Conservation (phyloP, 1,284 basidiomycete genomes). For the Ceratobasidium sp. region DNA sequence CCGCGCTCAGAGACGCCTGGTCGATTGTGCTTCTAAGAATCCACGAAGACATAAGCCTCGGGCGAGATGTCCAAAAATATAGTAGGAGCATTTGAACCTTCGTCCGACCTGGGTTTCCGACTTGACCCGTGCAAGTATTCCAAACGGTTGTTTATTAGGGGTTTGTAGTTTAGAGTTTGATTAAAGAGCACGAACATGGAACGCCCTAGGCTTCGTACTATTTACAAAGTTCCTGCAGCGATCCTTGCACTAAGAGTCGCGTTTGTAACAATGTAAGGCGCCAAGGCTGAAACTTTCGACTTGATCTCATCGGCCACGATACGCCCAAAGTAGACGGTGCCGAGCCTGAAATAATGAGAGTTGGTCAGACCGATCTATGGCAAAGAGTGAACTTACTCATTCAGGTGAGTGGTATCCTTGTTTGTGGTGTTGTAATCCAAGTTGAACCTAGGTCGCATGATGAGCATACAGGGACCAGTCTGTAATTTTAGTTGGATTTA, state of each 20-base stretch:
- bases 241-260: conserved; percentile 31
- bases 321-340: conserved; percentile 33
- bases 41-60: conserved; percentile 15
- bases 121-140: not conserved
- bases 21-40: conserved; percentile 20
- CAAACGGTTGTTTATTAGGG: not conserved
- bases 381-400: conserved; percentile 15
- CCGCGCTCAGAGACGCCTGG: not conserved
- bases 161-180: not conserved
- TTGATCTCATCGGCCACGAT: conserved; percentile 42
- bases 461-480: not conserved
- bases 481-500: not conserved
- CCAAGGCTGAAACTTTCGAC: conserved; percentile 29
- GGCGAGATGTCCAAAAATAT: conserved; percentile 19
- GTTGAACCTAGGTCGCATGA: conserved; percentile 19
- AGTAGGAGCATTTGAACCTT: too few species aligned
- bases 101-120: not conserved
- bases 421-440: conserved; percentile 39
- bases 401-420: conserved; percentile 42
- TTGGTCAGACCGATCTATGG: not conserved
- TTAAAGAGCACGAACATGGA: not conserved
- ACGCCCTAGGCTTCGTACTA: not conserved
- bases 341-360: conserved; percentile 6
- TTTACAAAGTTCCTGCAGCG: conserved; percentile 30
- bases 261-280: conserved; percentile 33